A percentile compares a stretch with the other conserved stretches of the same genome.
Evolutionary conservation across 306 rosid species (phyloP).

Genomic region (Quercus wislizeni): DNA sequence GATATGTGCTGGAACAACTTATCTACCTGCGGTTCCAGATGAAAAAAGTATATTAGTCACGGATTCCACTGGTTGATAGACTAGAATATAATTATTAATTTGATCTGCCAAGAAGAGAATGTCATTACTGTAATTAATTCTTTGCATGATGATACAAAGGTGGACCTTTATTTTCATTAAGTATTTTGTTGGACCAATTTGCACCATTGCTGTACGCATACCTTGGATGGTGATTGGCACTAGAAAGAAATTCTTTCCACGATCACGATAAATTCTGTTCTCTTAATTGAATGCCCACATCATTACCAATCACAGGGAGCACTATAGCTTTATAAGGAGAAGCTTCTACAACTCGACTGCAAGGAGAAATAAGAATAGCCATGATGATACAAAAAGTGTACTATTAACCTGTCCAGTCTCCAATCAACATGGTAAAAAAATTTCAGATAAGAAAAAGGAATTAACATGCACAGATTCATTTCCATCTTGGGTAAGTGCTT

Average conservation of each 20-base stretch:
- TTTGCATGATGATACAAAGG: too few species aligned
- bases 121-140: slow-evolving; percentile 10
- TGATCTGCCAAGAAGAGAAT: slow-evolving; percentile 48
- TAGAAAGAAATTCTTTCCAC: slow-evolving; percentile 48
- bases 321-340: slow-evolving; percentile 59
- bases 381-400: slow-evolving; percentile 4
- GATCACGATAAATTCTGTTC: slow-evolving; percentile 43
- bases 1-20: slow-evolving; percentile 10
- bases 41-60: slow-evolving; percentile 81
- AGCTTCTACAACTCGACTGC: slow-evolving; percentile 71
- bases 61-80: slow-evolving; percentile 58
- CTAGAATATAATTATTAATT: slow-evolving; percentile 35
- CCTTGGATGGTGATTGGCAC: too few species aligned
- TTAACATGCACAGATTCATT: slow-evolving; percentile 2
- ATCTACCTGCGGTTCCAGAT: slow-evolving; percentile 88
- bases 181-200: too few species aligned
- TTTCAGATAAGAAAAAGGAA: too few species aligned
- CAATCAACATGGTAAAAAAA: too few species aligned
- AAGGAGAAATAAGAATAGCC: slow-evolving; percentile 19
- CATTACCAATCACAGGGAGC: slow-evolving; percentile 62
- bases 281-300: slow-evolving; percentile 51
- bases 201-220: too few species aligned
- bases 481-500: background rate
- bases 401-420: background rate
- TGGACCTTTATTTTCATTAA: too few species aligned